phyloP scores from a whole-genome alignment of 164 flowering plant species.

The Vitis rotundifolia region DNA sequence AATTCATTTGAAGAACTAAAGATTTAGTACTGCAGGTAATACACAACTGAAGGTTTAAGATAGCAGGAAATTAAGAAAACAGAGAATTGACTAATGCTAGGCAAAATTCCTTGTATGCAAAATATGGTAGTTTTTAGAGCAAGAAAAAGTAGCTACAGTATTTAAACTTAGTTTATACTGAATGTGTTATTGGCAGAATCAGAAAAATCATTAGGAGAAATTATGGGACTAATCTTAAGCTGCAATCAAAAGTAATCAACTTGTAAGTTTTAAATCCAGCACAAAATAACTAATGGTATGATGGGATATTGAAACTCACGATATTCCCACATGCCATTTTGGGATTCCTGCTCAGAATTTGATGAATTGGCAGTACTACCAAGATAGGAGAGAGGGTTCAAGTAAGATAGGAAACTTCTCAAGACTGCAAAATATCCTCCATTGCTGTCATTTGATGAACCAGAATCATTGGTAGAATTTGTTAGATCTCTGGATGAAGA shows the following conservation, averaged over 20 bases:
- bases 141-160: not conserved
- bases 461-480: constrained; percentile 14
- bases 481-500: constrained; percentile 20
- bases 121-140: not conserved
- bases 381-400: constrained; percentile 75
- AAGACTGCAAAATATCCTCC: constrained; percentile 57
- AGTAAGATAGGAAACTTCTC: constrained; percentile 53
- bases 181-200: not conserved
- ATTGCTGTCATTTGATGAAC: constrained; percentile 28
- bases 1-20: no score
- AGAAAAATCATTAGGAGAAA: not conserved
- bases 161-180: not conserved
- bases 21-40: no score
- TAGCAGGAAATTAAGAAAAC: not conserved
- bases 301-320: constrained; percentile 38
- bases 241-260: not conserved
- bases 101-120: not conserved
- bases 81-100: no score
- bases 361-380: constrained; percentile 48
- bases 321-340: constrained; percentile 46
- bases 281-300: not conserved
- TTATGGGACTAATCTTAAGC: not conserved
- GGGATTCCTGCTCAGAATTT: constrained; percentile 37
- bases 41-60: not conserved
- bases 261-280: not conserved